Evolutionary conservation across 2,329 filamentous ascomycete genomes (phyloP).

Genomic region (Diaporthe capsici): DNA sequence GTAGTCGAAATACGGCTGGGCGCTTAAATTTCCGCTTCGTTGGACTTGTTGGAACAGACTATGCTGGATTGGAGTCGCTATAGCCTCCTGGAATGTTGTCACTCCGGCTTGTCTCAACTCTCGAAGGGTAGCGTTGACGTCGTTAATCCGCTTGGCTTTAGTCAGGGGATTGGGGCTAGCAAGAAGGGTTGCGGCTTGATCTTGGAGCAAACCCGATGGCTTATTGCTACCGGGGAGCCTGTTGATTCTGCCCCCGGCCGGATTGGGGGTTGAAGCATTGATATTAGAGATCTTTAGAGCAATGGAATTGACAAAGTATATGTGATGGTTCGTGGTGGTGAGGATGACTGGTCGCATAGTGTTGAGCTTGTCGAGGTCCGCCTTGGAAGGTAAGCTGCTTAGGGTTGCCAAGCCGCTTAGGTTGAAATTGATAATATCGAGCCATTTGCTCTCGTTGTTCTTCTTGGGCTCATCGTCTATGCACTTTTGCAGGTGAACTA

Average conservation of each 20-base stretch:
- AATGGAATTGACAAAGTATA: neutral
- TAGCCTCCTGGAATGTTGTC: slow-evolving; percentile 3
- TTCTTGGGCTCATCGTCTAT: neutral
- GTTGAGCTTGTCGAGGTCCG: slow-evolving; percentile 7
- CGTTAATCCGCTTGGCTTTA: neutral
- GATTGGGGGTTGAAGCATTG: neutral
- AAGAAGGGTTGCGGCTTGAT: neutral
- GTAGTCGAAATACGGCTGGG: neutral
- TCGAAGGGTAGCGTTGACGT: neutral
- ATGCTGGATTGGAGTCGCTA: neutral
- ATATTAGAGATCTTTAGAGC: neutral
- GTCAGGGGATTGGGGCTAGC: neutral
- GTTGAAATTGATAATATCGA: slow-evolving; percentile 1
- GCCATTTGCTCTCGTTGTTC: neutral
- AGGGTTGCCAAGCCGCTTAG: neutral
- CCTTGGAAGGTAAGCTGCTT: neutral
- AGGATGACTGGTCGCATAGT: neutral
- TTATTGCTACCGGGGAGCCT: neutral
- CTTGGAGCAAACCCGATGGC: neutral
- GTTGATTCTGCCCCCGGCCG: slow-evolving; percentile 1
- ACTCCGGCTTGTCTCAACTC: neutral
- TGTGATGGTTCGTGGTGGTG: slow-evolving; percentile 8
- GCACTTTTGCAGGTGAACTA: slow-evolving; percentile 6
- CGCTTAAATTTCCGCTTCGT: neutral
- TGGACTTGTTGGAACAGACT: neutral